Evolutionary conservation across 2,329 filamentous ascomycete species (phyloP).

Genomic region (Aspergillus sp.): DNA sequence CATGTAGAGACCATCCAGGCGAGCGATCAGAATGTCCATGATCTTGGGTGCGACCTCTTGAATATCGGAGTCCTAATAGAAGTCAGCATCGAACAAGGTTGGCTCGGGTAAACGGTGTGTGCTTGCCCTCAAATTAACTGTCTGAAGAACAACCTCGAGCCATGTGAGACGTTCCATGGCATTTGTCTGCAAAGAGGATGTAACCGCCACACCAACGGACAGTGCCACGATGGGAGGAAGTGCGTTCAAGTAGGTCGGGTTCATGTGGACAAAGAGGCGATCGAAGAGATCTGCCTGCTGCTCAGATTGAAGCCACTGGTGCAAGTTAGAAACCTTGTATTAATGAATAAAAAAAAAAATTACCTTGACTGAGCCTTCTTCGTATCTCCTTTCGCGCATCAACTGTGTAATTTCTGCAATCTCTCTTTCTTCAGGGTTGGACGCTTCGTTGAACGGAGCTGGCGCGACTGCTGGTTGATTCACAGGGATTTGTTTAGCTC

Average conservation of each 20-base stretch:
- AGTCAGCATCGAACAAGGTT: conserved; percentile 6
- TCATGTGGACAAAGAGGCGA: conserved; percentile 58
- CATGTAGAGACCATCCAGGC: conserved; percentile 59
- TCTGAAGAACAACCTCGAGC: conserved; percentile 56
- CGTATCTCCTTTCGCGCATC: conserved; percentile 41
- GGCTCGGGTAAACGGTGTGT: neutral
- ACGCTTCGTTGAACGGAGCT: conserved; percentile 14
- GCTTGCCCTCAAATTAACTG: conserved; percentile 55
- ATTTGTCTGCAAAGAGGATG: conserved; percentile 55
- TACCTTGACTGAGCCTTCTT: conserved; percentile 49
- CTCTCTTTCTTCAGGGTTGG: conserved; percentile 40
- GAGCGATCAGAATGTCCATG: conserved; percentile 59
- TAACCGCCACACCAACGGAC: conserved; percentile 63
- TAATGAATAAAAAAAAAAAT: conserved; percentile 16
- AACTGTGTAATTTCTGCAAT: conserved; percentile 42
- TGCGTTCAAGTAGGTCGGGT: conserved; percentile 56
- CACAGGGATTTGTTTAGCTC: conserved; percentile 17
- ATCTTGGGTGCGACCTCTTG: conserved; percentile 58
- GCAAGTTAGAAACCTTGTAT: conserved; percentile 18
- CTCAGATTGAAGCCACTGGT: conserved; percentile 61
- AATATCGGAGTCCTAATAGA: conserved; percentile 52
- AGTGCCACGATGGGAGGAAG: conserved; percentile 60
- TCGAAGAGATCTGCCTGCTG: conserved; percentile 63
- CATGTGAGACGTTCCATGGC: conserved; percentile 57
- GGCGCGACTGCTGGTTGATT: conserved; percentile 19